These are phyloP conservation scores for Starmerella apis DNA, from an alignment of 805 yeast genomes.

Conservation along the genomic window DNA sequence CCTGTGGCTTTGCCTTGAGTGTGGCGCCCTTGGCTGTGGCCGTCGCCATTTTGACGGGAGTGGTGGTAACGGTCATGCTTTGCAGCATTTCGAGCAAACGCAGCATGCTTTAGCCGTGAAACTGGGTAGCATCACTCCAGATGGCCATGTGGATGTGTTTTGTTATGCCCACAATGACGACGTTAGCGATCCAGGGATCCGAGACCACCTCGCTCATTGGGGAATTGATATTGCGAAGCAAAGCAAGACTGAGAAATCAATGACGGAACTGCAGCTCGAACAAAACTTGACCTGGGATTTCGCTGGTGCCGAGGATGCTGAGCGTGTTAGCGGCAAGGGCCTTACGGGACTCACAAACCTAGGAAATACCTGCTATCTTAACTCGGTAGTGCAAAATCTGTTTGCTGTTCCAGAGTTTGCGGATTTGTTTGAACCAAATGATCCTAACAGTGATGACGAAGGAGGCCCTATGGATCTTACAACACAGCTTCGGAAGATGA, in stretches of 20 bases:
- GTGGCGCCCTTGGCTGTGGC: constrained; percentile 94
- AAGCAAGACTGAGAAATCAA: constrained; percentile 72
- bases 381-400: constrained; percentile 67
- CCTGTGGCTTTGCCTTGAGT: constrained; percentile 82
- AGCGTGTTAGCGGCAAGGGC: constrained; percentile 62
- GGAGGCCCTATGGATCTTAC: constrained; percentile 53
- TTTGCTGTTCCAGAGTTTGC: constrained; percentile 36
- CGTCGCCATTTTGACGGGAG: constrained; percentile 87
- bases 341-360: constrained; percentile 78
- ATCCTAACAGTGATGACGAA: constrained; percentile 27
- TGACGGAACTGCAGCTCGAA: constrained; percentile 83
- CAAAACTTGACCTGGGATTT: constrained; percentile 93
- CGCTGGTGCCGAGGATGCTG: constrained; percentile 50
- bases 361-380: constrained; percentile 88
- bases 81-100: constrained; percentile 50
- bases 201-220: constrained; percentile 42
- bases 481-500: constrained; percentile 69
- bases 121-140: constrained; percentile 73
- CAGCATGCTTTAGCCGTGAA: constrained; percentile 80
- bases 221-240: constrained; percentile 52
- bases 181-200: constrained; percentile 56
- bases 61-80: constrained; percentile 89
- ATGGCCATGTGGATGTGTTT: constrained; percentile 67
- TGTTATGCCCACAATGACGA: constrained; percentile 89
- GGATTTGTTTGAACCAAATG: constrained; percentile 26